Evolutionary conservation across 2,329 filamentous ascomycete species (phyloP), one percentile per base, ranked within the genome.

Genomic region (Salinomyces thailandicus): DNA sequence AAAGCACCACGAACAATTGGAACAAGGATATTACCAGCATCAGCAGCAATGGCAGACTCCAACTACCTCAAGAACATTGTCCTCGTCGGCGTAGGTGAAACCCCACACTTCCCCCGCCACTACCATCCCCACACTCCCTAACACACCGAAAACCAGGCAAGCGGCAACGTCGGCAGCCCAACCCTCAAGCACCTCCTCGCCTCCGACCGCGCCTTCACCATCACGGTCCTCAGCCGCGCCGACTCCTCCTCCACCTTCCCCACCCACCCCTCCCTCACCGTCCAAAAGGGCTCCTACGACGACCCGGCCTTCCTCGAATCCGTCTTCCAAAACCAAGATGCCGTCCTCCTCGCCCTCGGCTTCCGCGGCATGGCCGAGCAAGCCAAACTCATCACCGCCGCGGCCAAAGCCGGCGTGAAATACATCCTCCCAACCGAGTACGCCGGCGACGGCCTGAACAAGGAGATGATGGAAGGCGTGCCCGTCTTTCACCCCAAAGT

Each of bases 141-240:
- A 8, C 22, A 26, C n/a, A 8, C 22, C 4, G 2, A 26, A 8
- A 7, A 30, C 7, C 31, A 33, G 31, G 60, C 58, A 35, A 53
- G 57, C 45, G 59, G 59, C 33, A 52, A 54, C 33, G 38, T 48
- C 24, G 59, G 57, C 37, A 53, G 53, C 35, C 46, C 47, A 15
- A 53, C 57, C 8, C 45, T 53, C 17, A 48, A 50, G n/a, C 45
- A 48, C 13, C 48, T 64, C 17, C 49, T 60, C 35, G 43, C 47
- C 18, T 45, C 44, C 20, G 28, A 36, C 6, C 42, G 43, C 30
- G 49, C 44, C 19, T 51, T 57, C 45, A 43, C 45, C 9, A 46
- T 64, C 31, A 64, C 62, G 0, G 54, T 60, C 35, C 45, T 66
- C 37, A 53, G 58, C 18, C 68, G 70, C 31, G 24, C 43, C 17